Evolutionary conservation across 2,329 filamentous ascomycete genomes (phyloP).

Genomic region (Leptographium galeiforme): DNA sequence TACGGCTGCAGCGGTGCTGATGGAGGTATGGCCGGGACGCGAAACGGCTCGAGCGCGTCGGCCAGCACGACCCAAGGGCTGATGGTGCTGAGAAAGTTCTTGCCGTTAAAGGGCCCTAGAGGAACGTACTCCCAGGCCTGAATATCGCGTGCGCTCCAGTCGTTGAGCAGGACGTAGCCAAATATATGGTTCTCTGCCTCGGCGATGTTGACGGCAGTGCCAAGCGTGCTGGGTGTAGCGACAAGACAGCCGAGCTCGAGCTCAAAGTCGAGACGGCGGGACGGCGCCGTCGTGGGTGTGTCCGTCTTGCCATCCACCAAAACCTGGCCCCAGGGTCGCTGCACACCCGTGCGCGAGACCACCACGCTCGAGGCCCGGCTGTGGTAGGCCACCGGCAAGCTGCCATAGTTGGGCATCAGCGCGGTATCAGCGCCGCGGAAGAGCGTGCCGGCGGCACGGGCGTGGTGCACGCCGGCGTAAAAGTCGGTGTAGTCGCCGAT

Average conservation of each 20-base stretch:
- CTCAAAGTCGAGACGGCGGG: conserved; percentile 61
- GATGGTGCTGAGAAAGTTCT: conserved; percentile 71
- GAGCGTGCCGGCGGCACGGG: conserved; percentile 51
- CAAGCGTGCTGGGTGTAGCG: conserved; percentile 49
- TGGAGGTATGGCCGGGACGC: conserved; percentile 20
- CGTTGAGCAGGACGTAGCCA: conserved; percentile 71
- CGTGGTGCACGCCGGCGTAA: conserved; percentile 69
- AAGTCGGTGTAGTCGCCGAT: conserved; percentile 82
- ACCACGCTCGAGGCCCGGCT: conserved; percentile 65
- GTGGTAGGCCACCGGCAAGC: conserved; percentile 72
- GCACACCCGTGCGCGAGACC: conserved; percentile 58
- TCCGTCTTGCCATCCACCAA: conserved; percentile 35
- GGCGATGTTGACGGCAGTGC: conserved; percentile 46
- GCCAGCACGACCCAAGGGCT: conserved; percentile 67
- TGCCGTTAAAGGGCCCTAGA: conserved; percentile 67
- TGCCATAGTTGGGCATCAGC: conserved; percentile 68
- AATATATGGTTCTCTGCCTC: conserved; percentile 62
- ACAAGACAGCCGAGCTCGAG: conserved; percentile 69
- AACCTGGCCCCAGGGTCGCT: conserved; percentile 65
- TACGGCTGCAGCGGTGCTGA: conserved; percentile 22
- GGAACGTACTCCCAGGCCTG: conserved; percentile 79
- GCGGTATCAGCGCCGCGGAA: conserved; percentile 51
- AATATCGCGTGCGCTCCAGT: conserved; percentile 75
- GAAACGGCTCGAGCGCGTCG: conserved; percentile 54
- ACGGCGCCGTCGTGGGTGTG: conserved; percentile 46